Evolutionary conservation across 108 stramenopile genomes (phyloP).

Genomic region (Stephanodiscus minutulus): DNA sequence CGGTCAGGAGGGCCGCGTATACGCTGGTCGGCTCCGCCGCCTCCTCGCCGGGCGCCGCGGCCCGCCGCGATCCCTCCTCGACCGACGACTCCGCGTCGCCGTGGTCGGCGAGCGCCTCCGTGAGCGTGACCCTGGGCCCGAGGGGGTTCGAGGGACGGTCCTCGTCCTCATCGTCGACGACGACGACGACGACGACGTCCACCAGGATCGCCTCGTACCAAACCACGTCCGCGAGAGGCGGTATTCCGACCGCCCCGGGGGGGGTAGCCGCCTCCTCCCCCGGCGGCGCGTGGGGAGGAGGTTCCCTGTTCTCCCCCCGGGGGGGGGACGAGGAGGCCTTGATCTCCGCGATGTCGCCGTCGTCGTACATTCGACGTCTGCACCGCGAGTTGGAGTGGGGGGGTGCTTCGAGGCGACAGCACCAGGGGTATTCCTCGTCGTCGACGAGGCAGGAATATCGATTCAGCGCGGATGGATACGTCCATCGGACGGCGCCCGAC

Average conservation of each 20-base stretch:
- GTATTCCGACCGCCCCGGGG: not conserved
- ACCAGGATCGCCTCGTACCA: not conserved
- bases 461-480: too few relatives aligned
- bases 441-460: too few relatives aligned
- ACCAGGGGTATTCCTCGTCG: not conserved
- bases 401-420: not conserved
- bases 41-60: not conserved
- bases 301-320: not conserved
- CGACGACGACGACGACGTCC: not conserved
- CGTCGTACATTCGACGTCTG: slow-evolving; percentile 23
- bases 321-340: slow-evolving; percentile 22
- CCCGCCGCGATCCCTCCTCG: not conserved
- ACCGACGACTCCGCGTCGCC: not conserved
- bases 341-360: slow-evolving; percentile 12
- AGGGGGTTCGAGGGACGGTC: slow-evolving; percentile 5
- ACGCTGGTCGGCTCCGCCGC: not conserved
- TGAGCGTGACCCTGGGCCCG: slow-evolving; percentile 8
- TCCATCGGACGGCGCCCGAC: not conserved
- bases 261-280: not conserved
- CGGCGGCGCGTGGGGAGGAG: not conserved
- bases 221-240: not conserved
- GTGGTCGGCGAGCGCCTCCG: slow-evolving; percentile 14
- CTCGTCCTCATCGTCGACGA: not conserved
- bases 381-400: slow-evolving; percentile 24
- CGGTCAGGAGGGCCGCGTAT: not conserved